These are phyloP conservation scores for Sugiyamaella japonica DNA, from an alignment of 1,139 yeast species.

Conservation along the genomic window DNA sequence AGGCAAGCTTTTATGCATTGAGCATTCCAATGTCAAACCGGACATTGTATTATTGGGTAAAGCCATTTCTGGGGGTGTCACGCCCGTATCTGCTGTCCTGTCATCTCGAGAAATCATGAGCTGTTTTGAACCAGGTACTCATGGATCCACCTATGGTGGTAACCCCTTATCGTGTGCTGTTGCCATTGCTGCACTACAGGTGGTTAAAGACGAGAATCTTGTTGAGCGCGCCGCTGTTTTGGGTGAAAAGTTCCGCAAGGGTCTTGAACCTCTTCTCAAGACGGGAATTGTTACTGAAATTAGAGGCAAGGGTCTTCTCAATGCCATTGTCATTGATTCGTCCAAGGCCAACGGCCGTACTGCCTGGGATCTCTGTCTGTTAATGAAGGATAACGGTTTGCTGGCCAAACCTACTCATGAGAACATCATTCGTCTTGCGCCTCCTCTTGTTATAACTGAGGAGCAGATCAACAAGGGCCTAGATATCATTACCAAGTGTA, in stretches of 20 bases:
- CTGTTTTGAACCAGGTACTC: constrained; percentile 91
- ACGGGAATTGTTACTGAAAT: constrained; percentile 79
- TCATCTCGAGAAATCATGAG: constrained; percentile 88
- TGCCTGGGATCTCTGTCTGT: constrained; percentile 93
- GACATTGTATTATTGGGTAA: constrained; percentile 88
- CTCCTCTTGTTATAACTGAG: constrained; percentile 88
- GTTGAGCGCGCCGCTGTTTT: constrained; percentile 73
- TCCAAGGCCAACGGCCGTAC: constrained; percentile 82
- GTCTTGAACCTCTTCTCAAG: constrained; percentile 60
- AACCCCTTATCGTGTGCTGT: constrained; percentile 94
- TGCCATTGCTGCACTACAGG: constrained; percentile 91
- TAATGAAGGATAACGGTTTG: constrained; percentile 86
- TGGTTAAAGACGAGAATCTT: constrained; percentile 81
- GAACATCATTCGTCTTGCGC: constrained; percentile 92
- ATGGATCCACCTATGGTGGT: constrained; percentile 98
- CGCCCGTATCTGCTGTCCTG: constrained; percentile 89
- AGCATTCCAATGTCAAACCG: constrained; percentile 82
- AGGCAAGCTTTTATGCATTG: constrained; percentile 88
- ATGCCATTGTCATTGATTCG: constrained; percentile 90
- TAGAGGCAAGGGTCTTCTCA: constrained; percentile 86
- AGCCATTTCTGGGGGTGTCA: constrained; percentile 93
- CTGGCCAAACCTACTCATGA: constrained; percentile 98
- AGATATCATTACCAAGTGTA: constrained; percentile 62
- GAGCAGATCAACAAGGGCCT: constrained; percentile 85
- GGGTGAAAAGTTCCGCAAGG: constrained; percentile 69